Base-by-base conservation (phyloP, 2,329 filamentous ascomycete genomes). In the Sporothrix humicola region DNA sequence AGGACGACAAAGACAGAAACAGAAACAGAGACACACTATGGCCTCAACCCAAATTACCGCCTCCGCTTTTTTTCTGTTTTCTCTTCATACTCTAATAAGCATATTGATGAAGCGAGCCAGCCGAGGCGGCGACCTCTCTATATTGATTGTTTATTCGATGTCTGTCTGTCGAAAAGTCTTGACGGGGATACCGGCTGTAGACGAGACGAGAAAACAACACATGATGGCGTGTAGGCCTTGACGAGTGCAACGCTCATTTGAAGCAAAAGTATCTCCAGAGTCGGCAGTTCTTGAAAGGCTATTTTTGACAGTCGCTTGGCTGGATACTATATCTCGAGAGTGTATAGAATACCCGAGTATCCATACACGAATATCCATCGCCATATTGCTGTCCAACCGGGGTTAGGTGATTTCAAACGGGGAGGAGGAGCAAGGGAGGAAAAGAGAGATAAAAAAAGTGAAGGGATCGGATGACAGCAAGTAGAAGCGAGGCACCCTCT, bases 321-420 rank as follows among this genome's bases (percentile, higher is more conserved):
- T 5, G 37, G 17, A 5, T 37, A 10, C 46, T 52, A 52, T 46
- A 31, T 50, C 17, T 37, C 31, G 31, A 9, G 2, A 17, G 31
- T 68, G 10, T 13, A 13, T 4, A 20, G 13, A 13, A 37, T 37
- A 37, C 31, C 31, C 31, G 31, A 37, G 31, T 37, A 37, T 37
- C 31, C 31, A 31, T 31, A 31, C 31, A 31, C 31, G 31, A 31
- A 5, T 31, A 31, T 31, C 31, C 31, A 37, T 37, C 31, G 7
- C 31, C 31, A 37, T 37, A 37, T 37, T 37, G 31, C 42, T 17
- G 61, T 15, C 61, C 61, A 65, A 65, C 61, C 61, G 61, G 61
- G 61, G 61, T 65, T 46, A n/a, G 37, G 37, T 65, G 61, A 65
- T 65, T 65, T 65, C 9, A 4, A 65, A 63, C 58, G 20, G 20